Conservation (phyloP, 2,329 filamentous ascomycete species). For the Colletotrichum limetticola region DNA sequence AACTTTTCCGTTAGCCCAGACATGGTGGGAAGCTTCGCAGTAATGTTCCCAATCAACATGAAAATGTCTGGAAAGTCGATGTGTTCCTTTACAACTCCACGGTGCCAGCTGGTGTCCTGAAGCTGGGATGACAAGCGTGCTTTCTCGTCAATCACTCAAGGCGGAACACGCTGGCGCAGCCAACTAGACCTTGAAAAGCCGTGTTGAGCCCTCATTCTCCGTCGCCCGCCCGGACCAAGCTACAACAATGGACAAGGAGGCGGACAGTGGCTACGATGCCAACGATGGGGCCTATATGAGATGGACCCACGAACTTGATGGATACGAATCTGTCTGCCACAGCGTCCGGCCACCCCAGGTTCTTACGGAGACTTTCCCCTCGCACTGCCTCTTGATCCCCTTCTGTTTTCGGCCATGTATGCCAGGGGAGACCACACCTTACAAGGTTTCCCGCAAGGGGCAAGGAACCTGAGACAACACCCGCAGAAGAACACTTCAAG, state of each 20-base stretch:
- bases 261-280: background rate
- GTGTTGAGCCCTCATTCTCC: constrained; percentile 8
- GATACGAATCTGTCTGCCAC: constrained; percentile 18
- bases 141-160: constrained; percentile 20
- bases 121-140: background rate
- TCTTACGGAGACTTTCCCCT: constrained; percentile 31
- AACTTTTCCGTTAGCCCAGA: background rate
- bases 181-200: background rate
- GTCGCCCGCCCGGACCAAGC: constrained; percentile 17
- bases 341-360: constrained; percentile 18
- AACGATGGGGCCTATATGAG: background rate
- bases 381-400: constrained; percentile 20
- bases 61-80: background rate
- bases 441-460: constrained; percentile 32
- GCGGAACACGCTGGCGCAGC: constrained; percentile 1
- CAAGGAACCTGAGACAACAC: constrained; percentile 33
- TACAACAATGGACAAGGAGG: constrained; percentile 16
- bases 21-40: constrained; percentile 3
- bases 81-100: background rate
- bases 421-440: constrained; percentile 31
- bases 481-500: constrained; percentile 16
- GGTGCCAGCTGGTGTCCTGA: background rate
- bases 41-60: background rate
- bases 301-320: constrained; percentile 3
- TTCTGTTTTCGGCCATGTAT: constrained; percentile 25